Evolutionary conservation across 495 filamentous ascomycete species (phyloP), one percentile per base, ranked within the genome.

Genomic region (Penicillium turbatum): DNA sequence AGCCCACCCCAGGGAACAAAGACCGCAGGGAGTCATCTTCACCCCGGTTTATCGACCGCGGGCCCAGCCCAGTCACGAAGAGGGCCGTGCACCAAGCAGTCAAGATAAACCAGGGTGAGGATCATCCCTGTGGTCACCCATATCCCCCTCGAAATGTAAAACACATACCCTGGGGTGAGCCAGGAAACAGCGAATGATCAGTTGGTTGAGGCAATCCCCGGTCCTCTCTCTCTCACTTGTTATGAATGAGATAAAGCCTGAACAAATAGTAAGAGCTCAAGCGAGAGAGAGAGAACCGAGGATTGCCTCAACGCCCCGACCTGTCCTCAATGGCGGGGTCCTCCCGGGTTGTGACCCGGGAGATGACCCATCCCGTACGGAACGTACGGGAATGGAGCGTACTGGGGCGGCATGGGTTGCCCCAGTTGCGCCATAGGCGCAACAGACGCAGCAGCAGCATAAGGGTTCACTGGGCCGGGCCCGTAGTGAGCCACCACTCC

Each of bases 381-480:
- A 6, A 54, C 51, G 37, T 64, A 67, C 12, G 62, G 65, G 48
- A 64, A 61, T 13, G 63, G 63, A 11, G 63, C 60, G 37, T 56
- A 66, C 12, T 66, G 65, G 6, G 57, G 32, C 3, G 60, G 60
- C 58, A 64, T 63, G 0, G 57, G 65, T 19, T 62, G 62, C 15
- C 60, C 57, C 35, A 57, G 36, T 35, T 51, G 53, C 29, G 55
- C 42, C 32, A 50, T 47, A 11, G 59, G 55, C 6, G 55, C 41
- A 53, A 47, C 48, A 30, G 40, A 56, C 12, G 62, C 60, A 43
- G 52, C 56, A 16, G 54, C 42, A 19, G 41, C 31, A 39, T 35
- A 66, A 2, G 58, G 63, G 27, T 62, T 59, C 1, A 50, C 51
- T 38, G 54, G 51, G 1, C 51, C 42, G 27, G 31, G 51, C 26